These are phyloP conservation scores for Lepiota venenata DNA, from an alignment of 768 basidiomycete species.

Conservation along the genomic window DNA sequence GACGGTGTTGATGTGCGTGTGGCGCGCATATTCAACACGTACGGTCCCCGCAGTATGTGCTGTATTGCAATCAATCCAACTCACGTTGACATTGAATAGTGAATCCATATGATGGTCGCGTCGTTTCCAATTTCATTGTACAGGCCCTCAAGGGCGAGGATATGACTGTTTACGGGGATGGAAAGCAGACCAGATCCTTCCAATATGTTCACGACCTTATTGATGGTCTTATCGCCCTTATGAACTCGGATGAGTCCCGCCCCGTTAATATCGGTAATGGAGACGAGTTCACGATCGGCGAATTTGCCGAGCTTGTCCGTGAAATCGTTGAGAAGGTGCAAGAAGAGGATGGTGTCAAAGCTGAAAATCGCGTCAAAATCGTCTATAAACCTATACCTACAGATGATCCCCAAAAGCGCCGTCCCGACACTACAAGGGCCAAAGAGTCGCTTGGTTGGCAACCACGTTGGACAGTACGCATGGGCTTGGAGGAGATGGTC, in stretches of 20 bases:
- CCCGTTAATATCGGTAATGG: constrained; percentile 96
- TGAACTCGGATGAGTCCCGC: constrained; percentile 92
- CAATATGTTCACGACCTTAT: constrained; percentile 98
- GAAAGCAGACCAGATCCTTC: constrained; percentile 91
- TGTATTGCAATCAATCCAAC: constrained; percentile 21
- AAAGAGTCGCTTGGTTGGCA: constrained; percentile 85
- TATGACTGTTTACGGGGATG: constrained; percentile 96
- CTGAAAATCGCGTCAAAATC: constrained; percentile 54
- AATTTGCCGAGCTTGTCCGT: constrained; percentile 90
- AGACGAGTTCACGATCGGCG: constrained; percentile 94
- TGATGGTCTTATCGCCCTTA: constrained; percentile 88
- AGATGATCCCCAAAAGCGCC: constrained; percentile 93
- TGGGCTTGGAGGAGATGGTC: constrained; percentile 95
- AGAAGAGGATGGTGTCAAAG: constrained; percentile 66
- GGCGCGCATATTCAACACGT: constrained; percentile 98
- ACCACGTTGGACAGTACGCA: constrained; percentile 88
- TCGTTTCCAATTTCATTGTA: constrained; percentile 98
- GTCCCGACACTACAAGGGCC: constrained; percentile 91
- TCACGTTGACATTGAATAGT: constrained; percentile 37
- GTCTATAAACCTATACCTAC: constrained; percentile 80
- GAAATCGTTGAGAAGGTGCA: constrained; percentile 94
- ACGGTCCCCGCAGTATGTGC: constrained; percentile 75
- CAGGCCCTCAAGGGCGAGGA: constrained; percentile 95
- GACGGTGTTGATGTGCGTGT: constrained; percentile 96
- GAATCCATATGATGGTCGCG: constrained; percentile 96